These are phyloP conservation scores for Coemansia sp. DNA, from an alignment of 192 early-diverging fungal species.

Conservation along the genomic window DNA sequence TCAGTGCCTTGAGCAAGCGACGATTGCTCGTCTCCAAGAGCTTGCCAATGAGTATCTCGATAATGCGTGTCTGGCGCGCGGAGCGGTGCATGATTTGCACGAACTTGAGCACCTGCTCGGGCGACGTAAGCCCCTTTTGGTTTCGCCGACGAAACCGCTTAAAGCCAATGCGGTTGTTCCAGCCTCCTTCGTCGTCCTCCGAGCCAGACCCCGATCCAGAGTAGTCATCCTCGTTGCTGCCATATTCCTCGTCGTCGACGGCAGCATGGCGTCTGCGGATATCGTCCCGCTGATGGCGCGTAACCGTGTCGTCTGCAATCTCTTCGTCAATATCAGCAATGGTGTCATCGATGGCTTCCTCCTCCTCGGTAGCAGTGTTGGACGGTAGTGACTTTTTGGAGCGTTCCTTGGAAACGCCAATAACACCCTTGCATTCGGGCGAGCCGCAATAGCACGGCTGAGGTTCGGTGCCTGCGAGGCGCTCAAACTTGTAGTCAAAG, in stretches of 20 bases:
- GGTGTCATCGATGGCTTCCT: slow-evolving; percentile 53
- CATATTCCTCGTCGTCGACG: slow-evolving; percentile 53
- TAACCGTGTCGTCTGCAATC: slow-evolving; percentile 57
- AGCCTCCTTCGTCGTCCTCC: slow-evolving; percentile 12
- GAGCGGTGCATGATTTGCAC: slow-evolving; percentile 73
- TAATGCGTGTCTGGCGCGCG: slow-evolving; percentile 55
- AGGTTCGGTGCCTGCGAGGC: slow-evolving; percentile 72
- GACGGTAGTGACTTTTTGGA: not conserved
- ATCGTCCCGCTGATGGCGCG: slow-evolving; percentile 56
- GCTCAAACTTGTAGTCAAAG: slow-evolving; percentile 99
- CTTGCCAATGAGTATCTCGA: slow-evolving; percentile 61
- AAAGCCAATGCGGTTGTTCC: slow-evolving; percentile 16
- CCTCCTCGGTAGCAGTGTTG: slow-evolving; percentile 4
- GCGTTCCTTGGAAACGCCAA: slow-evolving; percentile 81
- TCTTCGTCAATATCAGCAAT: slow-evolving; percentile 61
- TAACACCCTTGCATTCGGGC: slow-evolving; percentile 82
- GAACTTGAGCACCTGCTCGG: slow-evolving; percentile 74
- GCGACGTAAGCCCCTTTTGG: slow-evolving; percentile 59
- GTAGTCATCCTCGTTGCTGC: slow-evolving; percentile 39
- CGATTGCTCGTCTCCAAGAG: slow-evolving; percentile 58
- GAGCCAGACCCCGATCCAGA: slow-evolving; percentile 23
- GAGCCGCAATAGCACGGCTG: slow-evolving; percentile 94
- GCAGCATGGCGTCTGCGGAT: slow-evolving; percentile 55
- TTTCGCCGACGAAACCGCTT: slow-evolving; percentile 39
- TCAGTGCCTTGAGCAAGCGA: slow-evolving; percentile 70